Evolutionary conservation across 2,329 filamentous ascomycete genomes (phyloP), one percentile per base, ranked within the genome.

Genomic region (Epichloe amarillans): DNA sequence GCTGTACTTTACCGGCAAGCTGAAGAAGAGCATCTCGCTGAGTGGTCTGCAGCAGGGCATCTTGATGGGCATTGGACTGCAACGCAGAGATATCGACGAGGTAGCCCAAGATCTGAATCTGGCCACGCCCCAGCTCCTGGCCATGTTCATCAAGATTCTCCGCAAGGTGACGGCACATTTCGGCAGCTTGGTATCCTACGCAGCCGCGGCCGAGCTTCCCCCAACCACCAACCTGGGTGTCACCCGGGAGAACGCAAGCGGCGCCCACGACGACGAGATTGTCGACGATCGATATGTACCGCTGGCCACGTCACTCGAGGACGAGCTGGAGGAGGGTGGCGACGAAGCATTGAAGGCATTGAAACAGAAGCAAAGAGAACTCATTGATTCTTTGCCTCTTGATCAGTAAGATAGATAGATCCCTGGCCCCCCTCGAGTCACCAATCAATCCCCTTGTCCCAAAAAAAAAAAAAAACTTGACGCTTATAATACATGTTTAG

Each of bases 121-220:
- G 5, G 80, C 80, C 1, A 77, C 80, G 2, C 84, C 82, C 43
- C 93, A 97, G 69, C 72, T 96, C 3, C 74, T 98, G 55, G 90
- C 91, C 54, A 95, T 97, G 85, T 97, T 98, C 67, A 88, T 95
- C 66, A 98, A 98, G 74, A 85, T 95, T 54, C 77, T 96, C 53
- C 82, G 89, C 57, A 97, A 97, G 71, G 77, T 95, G 39, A 86
- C 86, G 3, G 75, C 78, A 3, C 80, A 90, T 63, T 93, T 98
- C 68, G 79, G 82, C 35, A 72, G 75, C 3, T 69, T 97, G 1
- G 76, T 96, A 3, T 80, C 88, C 41, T 81, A 80, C 3, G 88
- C 87, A 0, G 83, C 84, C 11, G 83, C 80, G 51, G 79, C 81
- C 1, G 74, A 80, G 45, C 71, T 90, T 59, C 84, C 84, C 69